Base-by-base conservation (phyloP, 1,284 basidiomycete species). In the Phenoliferia sp. region DNA sequence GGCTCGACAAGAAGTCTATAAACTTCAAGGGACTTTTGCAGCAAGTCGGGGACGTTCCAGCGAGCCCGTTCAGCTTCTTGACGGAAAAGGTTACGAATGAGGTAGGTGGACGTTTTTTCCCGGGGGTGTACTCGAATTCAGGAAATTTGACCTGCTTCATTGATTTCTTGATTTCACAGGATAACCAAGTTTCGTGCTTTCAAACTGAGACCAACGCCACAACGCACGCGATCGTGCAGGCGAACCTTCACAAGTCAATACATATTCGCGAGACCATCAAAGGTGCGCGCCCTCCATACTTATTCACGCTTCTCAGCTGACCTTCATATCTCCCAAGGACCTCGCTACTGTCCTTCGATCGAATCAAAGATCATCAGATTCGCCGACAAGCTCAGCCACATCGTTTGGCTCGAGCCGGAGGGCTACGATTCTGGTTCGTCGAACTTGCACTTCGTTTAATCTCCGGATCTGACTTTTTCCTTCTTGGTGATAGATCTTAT, bases 391-490 rank as follows among this genome's bases (percentile, higher is more conserved):
- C 78, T 82, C 2, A 80, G 80, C 17, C 92, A 95, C 75, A 87
- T 81, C 1, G 84, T 94, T 35, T 94, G 92, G 92, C 82, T 95
- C 5, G 92, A 95, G 76, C 92, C 92, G 0, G 92, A 94, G 77
- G 92, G 92, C 0, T 91, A 90, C 69, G 89, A 91, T 69, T 90
- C 90, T 7, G 87, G 89, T 87, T 65, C 61, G 78, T 75, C n/a
- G 22, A 34, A 31, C 35, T 36, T 26, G 3, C 33, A 10, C 5
- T 22, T 19, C 5, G 29, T n/a, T 59, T 17, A 32, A 16, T 2
- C 17, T 12, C 17, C 10, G n/a, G 32, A n/a, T 54, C 16, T 28
- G 16, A 29, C 68, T 19, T 55, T 3, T n/a, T n/a, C n/a, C n/a
- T n/a, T n/a, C n/a, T n/a, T n/a, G n/a, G n/a, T n/a, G n/a, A 31